These are phyloP conservation scores for Capsicum rhomboideum DNA, from an alignment of 257 asterid genomes.

Conservation along the genomic window DNA sequence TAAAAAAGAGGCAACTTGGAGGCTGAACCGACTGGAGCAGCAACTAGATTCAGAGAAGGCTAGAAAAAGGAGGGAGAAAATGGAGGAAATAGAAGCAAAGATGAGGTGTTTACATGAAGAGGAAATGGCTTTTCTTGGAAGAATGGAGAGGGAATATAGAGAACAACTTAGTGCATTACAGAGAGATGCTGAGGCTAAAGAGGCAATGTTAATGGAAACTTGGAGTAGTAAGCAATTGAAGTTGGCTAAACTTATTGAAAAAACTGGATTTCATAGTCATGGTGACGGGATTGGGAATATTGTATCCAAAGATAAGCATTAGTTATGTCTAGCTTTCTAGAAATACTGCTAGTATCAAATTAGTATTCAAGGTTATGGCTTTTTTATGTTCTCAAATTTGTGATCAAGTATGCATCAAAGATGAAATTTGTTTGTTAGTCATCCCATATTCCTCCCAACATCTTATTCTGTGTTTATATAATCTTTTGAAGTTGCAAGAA, in stretches of 20 bases:
- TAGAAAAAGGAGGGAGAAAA: slow-evolving; percentile 49
- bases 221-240: slow-evolving; percentile 51
- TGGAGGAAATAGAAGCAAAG: slow-evolving; percentile 46
- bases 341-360: neutral
- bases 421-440: neutral
- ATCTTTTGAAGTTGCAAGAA: neutral
- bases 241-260: slow-evolving; percentile 42
- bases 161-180: slow-evolving; percentile 46
- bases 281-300: neutral
- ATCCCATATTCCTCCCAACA: too few relatives aligned
- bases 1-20: slow-evolving; percentile 75
- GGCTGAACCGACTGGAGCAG: slow-evolving; percentile 72
- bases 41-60: slow-evolving; percentile 64
- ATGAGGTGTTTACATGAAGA: slow-evolving; percentile 51
- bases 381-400: neutral
- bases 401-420: neutral
- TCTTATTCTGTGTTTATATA: neutral
- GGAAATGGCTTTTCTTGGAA: slow-evolving; percentile 38
- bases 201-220: slow-evolving; percentile 56
- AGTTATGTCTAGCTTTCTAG: neutral
- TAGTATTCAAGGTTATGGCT: neutral
- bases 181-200: slow-evolving; percentile 68
- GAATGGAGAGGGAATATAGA: slow-evolving; percentile 60
- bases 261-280: slow-evolving; percentile 23
- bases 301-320: neutral